A percentile compares a stretch with the other conserved stretches of the same genome.
These are phyloP conservation scores for Rhododendron kiyosumense DNA, from an alignment of 148 eudicot genomes.

Conservation along the genomic window DNA sequence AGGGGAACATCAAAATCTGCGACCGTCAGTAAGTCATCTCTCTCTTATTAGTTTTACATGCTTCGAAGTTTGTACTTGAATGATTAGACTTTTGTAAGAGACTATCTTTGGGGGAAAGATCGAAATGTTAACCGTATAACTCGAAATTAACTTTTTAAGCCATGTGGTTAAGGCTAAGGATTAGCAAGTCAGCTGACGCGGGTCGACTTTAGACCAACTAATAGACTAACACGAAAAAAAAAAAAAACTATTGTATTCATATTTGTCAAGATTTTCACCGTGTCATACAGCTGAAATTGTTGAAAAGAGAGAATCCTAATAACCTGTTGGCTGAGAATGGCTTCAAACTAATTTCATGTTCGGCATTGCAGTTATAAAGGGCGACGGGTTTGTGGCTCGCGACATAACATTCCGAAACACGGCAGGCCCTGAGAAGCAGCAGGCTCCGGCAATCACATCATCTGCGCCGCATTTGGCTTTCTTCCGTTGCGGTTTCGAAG, in stretches of 20 bases:
- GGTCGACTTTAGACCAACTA: too few relatives aligned
- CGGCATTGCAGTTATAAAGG: slow-evolving; percentile 19
- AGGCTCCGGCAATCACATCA: slow-evolving; percentile 37
- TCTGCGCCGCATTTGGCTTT: slow-evolving; percentile 34
- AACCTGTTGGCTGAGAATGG: too few relatives aligned
- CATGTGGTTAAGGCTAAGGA: too few relatives aligned
- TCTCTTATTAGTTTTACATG: background rate
- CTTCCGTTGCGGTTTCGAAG: slow-evolving; percentile 31
- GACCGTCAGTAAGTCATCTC: slow-evolving; percentile 34
- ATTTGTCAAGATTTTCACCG: background rate
- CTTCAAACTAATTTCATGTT: too few relatives aligned
- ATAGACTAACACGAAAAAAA: too few relatives aligned
- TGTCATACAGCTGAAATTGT: background rate
- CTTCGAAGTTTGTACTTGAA: background rate
- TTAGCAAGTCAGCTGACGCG: too few relatives aligned
- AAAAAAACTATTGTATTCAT: too few relatives aligned
- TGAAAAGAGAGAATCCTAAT: too few relatives aligned
- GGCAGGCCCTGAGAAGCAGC: slow-evolving; percentile 33
- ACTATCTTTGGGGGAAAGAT: too few relatives aligned
- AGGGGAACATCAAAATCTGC: slow-evolving; percentile 33
- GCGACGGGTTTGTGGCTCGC: slow-evolving; percentile 31
- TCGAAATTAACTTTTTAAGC: too few relatives aligned
- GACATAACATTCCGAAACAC: slow-evolving; percentile 41
- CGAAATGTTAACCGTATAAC: too few relatives aligned
- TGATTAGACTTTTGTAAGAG: too few relatives aligned